A percentile compares a stretch with the other conserved stretches of the same genome.
Evolutionary conservation across 139 green algal species (phyloP).

Genomic region (Picochlorum sp.): DNA sequence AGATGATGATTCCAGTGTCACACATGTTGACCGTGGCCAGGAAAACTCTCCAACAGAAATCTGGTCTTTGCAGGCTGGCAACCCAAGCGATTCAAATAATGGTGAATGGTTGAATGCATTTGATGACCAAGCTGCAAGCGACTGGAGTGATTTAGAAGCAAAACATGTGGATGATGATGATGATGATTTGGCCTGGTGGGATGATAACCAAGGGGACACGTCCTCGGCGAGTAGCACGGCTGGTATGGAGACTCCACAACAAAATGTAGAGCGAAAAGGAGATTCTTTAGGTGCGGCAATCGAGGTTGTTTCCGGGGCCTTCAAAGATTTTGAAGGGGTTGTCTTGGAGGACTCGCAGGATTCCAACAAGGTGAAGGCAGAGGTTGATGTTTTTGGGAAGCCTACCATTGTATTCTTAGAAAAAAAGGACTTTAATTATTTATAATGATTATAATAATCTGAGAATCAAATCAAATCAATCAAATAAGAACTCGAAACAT

Average conservation of each 20-base stretch:
- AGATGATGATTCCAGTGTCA: too few species aligned
- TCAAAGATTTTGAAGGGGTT: constrained; percentile 6
- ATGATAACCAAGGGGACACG: not conserved
- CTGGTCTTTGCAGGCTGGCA: too few species aligned
- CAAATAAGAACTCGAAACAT: constrained; percentile 22
- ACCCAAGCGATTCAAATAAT: too few species aligned
- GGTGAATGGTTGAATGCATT: too few species aligned
- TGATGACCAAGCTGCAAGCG: too few species aligned
- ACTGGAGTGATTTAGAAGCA: too few species aligned
- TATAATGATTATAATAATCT: too few species aligned
- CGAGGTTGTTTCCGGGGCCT: constrained; percentile 6
- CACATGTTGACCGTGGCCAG: too few species aligned
- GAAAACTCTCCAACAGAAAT: too few species aligned
- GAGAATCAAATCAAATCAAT: too few species aligned
- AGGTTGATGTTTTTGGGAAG: constrained; percentile 4
- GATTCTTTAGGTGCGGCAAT: not conserved
- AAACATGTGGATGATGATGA: not conserved
- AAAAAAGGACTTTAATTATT: not conserved
- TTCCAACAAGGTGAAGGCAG: not conserved
- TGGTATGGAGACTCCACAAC: not conserved
- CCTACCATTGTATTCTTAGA: not conserved
- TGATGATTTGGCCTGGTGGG: constrained; percentile 15
- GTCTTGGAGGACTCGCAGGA: not conserved
- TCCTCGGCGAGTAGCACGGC: not conserved
- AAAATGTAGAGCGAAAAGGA: not conserved